Evolutionary conservation across 371 early-diverging fungal species (phyloP).

Genomic region (Mucor irregularis): DNA sequence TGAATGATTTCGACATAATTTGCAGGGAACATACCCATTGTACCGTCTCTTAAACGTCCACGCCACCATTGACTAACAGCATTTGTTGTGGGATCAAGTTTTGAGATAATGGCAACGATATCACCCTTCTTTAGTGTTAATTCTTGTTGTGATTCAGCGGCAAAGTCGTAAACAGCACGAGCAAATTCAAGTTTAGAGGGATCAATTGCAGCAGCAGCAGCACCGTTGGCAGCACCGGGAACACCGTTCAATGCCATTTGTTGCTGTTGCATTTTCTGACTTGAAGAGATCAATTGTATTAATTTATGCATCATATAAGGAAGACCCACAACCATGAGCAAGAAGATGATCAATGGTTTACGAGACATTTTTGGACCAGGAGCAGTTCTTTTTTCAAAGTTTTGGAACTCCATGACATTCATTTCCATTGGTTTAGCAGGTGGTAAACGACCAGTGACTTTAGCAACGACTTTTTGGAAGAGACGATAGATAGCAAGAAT

Average conservation of each 20-base stretch:
- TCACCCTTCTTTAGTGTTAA: slow-evolving; percentile 84
- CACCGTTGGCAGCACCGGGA: background rate
- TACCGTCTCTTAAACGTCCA: slow-evolving; percentile 80
- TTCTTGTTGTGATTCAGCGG: slow-evolving; percentile 74
- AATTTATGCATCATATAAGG: slow-evolving; percentile 92
- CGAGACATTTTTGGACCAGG: slow-evolving; percentile 48
- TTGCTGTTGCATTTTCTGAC: slow-evolving; percentile 24
- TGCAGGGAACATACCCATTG: slow-evolving; percentile 88
- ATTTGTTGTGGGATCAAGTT: slow-evolving; percentile 69
- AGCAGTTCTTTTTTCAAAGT: slow-evolving; percentile 54
- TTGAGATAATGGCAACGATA: slow-evolving; percentile 80
- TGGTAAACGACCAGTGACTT: slow-evolving; percentile 63
- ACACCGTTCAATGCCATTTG: slow-evolving; percentile 17
- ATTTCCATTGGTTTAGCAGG: slow-evolving; percentile 48
- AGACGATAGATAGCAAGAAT: slow-evolving; percentile 74
- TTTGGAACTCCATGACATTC: slow-evolving; percentile 67
- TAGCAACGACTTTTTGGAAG: slow-evolving; percentile 58
- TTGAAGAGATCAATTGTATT: slow-evolving; percentile 63
- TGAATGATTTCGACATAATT: slow-evolving; percentile 73
- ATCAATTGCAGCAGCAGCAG: slow-evolving; percentile 18
- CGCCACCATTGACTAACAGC: slow-evolving; percentile 90
- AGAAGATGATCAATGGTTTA: slow-evolving; percentile 82
- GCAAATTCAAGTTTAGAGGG: slow-evolving; percentile 82
- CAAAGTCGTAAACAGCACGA: slow-evolving; percentile 85
- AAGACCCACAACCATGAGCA: slow-evolving; percentile 84